A percentile compares a stretch with the other conserved stretches of the same genome.
Evolutionary conservation across 164 flowering plant species (phyloP).

Genomic region (Paratinospora sagittata): DNA sequence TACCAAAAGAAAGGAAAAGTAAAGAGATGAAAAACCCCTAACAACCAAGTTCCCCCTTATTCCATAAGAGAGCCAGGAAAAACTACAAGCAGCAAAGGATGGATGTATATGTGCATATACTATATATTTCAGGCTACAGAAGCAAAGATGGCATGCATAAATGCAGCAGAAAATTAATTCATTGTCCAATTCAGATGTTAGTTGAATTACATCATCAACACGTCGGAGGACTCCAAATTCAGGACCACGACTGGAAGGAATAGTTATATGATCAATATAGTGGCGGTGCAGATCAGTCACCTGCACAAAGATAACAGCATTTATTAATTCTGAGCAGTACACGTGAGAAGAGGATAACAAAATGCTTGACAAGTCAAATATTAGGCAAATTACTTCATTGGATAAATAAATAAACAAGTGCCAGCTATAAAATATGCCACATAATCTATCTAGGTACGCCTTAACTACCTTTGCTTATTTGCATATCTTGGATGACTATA

Average conservation of each 20-base stretch:
- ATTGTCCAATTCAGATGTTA: background rate
- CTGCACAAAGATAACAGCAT: constrained; percentile 24
- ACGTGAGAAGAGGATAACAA: background rate
- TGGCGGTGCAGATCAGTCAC: constrained; percentile 90
- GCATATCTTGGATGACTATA: no score
- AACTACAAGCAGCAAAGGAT: background rate
- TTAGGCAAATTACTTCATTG: background rate
- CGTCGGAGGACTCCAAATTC: constrained; percentile 81
- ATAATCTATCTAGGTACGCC: no score
- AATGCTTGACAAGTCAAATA: background rate
- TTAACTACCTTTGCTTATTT: no score
- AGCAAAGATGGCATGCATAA: background rate
- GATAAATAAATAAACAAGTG: no score
- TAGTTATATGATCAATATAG: constrained; percentile 88
- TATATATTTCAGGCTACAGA: background rate
- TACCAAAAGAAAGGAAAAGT: no score
- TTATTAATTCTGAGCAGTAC: background rate
- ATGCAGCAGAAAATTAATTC: background rate
- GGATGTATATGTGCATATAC: background rate
- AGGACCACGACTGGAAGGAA: constrained; percentile 77
- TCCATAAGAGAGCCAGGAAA: background rate
- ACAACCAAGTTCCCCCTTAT: background rate
- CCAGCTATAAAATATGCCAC: no score
- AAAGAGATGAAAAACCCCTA: background rate
- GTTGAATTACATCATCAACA: constrained; percentile 73